A percentile compares a stretch with the other conserved stretches of the same genome.
These are phyloP conservation scores for Taphrina pruni DNA, from an alignment of 1,139 yeast genomes.

Conservation along the genomic window DNA sequence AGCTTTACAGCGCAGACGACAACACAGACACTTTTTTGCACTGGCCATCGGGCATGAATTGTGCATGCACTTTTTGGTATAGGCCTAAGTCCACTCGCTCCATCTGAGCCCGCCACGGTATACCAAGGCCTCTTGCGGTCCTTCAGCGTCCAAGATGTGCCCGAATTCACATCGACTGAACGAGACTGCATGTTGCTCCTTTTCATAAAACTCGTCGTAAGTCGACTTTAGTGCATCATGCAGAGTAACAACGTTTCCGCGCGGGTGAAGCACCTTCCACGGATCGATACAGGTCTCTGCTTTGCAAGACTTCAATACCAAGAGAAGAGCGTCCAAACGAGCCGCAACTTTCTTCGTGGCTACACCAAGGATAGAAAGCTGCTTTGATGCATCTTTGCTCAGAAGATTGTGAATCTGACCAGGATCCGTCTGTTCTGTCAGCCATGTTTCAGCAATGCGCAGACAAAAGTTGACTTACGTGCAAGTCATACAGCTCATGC, in stretches of 20 bases:
- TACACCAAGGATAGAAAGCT: conserved; percentile 16
- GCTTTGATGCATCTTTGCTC: not conserved
- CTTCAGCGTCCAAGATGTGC: conserved; percentile 30
- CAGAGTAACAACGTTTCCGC: conserved; percentile 7
- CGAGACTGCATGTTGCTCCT: conserved; percentile 3
- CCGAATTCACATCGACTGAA: conserved; percentile 31
- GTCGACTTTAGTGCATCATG: conserved; percentile 13
- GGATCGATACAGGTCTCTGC: conserved; percentile 32
- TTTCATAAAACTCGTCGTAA: conserved; percentile 24
- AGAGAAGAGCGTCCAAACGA: conserved; percentile 32
- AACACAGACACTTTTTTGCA: no score
- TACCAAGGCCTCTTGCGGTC: conserved; percentile 18
- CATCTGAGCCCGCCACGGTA: conserved; percentile 18
- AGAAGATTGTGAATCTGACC: conserved; percentile 30
- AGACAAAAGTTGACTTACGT: not conserved
- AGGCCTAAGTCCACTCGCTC: conserved; percentile 22
- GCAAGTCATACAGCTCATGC: conserved; percentile 37
- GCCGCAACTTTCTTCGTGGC: conserved; percentile 19
- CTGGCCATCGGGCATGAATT: no score
- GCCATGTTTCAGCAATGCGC: not conserved
- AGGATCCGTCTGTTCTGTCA: conserved; percentile 27
- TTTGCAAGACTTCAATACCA: conserved; percentile 36
- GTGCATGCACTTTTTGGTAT: no score
- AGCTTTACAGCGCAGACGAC: no score
- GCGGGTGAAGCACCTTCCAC: conserved; percentile 35